These are phyloP conservation scores for Geum urbanum DNA, from an alignment of 306 rosid species.

Conservation along the genomic window DNA sequence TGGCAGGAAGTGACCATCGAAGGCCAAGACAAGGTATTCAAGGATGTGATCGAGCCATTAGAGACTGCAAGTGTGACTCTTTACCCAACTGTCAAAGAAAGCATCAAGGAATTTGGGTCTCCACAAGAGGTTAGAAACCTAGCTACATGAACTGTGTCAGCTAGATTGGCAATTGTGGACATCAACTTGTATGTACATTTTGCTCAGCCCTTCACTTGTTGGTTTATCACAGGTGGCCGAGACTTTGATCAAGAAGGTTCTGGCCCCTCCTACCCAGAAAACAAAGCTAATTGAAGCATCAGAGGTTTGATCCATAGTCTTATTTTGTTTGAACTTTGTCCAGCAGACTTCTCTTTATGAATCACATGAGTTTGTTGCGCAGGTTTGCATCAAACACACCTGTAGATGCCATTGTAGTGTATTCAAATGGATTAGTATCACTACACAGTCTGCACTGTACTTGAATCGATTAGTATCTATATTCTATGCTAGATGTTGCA, in stretches of 20 bases:
- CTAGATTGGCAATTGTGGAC: background rate
- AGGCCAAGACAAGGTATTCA: conserved; percentile 96
- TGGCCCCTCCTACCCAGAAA: conserved; percentile 85
- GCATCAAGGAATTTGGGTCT: conserved; percentile 81
- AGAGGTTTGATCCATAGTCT: conserved; percentile 51
- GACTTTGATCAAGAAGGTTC: conserved; percentile 71
- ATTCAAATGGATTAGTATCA: no score
- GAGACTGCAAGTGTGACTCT: conserved; percentile 79
- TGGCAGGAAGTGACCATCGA: conserved; percentile 94
- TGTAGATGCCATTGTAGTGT: background rate
- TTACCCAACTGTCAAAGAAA: conserved; percentile 65
- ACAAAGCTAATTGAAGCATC: conserved; percentile 76
- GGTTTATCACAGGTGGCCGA: conserved; percentile 59
- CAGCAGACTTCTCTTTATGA: background rate
- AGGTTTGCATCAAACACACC: background rate
- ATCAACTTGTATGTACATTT: background rate
- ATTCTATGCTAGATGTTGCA: background rate
- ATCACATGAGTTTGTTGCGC: background rate
- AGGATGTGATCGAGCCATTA: conserved; percentile 90
- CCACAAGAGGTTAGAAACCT: conserved; percentile 52
- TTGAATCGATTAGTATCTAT: no score
- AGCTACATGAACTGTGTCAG: background rate
- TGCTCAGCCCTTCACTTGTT: conserved; percentile 5
- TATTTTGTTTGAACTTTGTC: background rate
- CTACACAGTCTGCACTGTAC: no score